Conservation (phyloP, 306 rosid species). For the Trifolium pratense region DNA sequence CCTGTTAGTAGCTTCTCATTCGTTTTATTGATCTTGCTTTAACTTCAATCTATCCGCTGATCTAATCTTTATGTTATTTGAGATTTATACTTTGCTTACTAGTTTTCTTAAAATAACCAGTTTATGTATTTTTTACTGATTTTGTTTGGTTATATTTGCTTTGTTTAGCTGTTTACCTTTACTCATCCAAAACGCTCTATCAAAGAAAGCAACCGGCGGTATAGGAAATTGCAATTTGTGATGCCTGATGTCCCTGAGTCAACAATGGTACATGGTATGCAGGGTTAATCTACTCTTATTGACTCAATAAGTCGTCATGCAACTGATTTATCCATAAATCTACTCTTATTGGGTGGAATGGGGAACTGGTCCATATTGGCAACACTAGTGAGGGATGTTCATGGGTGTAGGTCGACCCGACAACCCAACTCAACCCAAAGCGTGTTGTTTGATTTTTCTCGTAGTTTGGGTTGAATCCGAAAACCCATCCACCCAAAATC, state of each 20-base stretch:
- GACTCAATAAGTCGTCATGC: neutral
- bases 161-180: constrained; percentile 20
- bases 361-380: neutral
- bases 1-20: constrained; percentile 16
- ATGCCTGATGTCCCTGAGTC: neutral
- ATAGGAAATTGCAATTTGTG: neutral
- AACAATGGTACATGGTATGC: constrained; percentile 20
- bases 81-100: neutral
- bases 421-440: no score
- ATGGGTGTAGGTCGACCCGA: no score
- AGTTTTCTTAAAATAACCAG: neutral
- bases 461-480: no score
- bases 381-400: neutral
- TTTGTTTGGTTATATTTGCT: neutral
- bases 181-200: neutral
- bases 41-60: constrained; percentile 4
- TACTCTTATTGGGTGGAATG: neutral
- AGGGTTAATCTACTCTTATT: constrained; percentile 2
- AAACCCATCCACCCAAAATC: no score
- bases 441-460: no score
- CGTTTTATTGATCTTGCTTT: neutral
- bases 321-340: constrained; percentile 1
- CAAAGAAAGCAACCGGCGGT: neutral
- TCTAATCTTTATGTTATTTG: neutral
- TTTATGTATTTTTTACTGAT: neutral